Evolutionary conservation across 2,329 filamentous ascomycete genomes (phyloP).

Genomic region (Sphaerostilbella broomeana): DNA sequence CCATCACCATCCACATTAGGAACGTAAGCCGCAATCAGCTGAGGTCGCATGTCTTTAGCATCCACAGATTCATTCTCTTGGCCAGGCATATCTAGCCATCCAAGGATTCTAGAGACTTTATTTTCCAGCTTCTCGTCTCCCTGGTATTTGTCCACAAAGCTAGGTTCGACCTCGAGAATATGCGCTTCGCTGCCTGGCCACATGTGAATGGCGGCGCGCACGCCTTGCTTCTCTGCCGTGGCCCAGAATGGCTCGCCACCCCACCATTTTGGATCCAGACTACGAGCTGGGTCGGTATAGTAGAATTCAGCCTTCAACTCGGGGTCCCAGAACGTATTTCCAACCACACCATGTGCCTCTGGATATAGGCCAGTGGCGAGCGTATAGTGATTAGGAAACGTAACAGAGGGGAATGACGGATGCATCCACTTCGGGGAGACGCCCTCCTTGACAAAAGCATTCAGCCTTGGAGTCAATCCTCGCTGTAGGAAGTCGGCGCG

Average conservation of each 20-base stretch:
- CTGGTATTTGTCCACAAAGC: slow-evolving; percentile 79
- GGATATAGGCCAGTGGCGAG: slow-evolving; percentile 88
- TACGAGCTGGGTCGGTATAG: slow-evolving; percentile 70
- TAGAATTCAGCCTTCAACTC: slow-evolving; percentile 71
- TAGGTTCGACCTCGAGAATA: slow-evolving; percentile 66
- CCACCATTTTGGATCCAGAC: slow-evolving; percentile 90
- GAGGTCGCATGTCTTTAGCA: slow-evolving; percentile 59
- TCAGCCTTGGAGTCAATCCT: slow-evolving; percentile 75
- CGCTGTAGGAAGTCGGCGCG: slow-evolving; percentile 86
- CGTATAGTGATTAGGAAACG: slow-evolving; percentile 95
- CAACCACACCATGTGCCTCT: slow-evolving; percentile 86
- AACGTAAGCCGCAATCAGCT: slow-evolving; percentile 90
- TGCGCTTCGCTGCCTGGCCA: slow-evolving; percentile 95
- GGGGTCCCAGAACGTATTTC: slow-evolving; percentile 93
- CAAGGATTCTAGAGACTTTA: slow-evolving; percentile 74
- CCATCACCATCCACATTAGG: slow-evolving; percentile 85
- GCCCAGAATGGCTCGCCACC: slow-evolving; percentile 89
- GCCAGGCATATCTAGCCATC: slow-evolving; percentile 79
- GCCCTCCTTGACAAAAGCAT: slow-evolving; percentile 70
- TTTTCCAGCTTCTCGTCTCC: slow-evolving; percentile 63
- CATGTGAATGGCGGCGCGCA: slow-evolving; percentile 87
- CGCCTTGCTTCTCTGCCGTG: slow-evolving; percentile 76
- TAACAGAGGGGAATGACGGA: slow-evolving; percentile 92
- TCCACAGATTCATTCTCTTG: slow-evolving; percentile 49
- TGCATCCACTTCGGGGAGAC: slow-evolving; percentile 89